phyloP scores from a whole-genome alignment of 345 rosid species.

The Dipteronia dyeriana region DNA sequence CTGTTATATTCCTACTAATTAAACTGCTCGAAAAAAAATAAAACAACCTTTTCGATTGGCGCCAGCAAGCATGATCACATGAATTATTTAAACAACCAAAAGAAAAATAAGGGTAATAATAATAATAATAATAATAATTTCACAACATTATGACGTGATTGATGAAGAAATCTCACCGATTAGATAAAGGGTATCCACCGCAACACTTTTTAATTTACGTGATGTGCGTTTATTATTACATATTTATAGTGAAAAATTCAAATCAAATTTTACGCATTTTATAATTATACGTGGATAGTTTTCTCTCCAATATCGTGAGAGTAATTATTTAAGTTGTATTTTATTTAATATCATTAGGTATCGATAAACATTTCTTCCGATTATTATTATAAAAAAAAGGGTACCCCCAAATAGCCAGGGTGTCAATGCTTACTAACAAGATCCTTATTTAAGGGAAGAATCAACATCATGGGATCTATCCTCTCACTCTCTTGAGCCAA shows the following conservation, averaged over 20 bases:
- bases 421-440: slow-evolving; percentile 24
- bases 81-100: too few species aligned
- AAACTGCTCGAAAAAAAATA: background rate
- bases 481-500: slow-evolving; percentile 8
- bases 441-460: slow-evolving; percentile 27
- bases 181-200: background rate
- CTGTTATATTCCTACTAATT: background rate
- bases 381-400: too few species aligned
- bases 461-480: slow-evolving; percentile 12
- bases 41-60: background rate
- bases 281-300: too few species aligned
- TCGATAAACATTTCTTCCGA: too few species aligned
- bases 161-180: background rate
- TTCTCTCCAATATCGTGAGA: too few species aligned
- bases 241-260: too few species aligned
- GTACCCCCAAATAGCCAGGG: slow-evolving; percentile 18
- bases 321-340: too few species aligned
- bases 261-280: too few species aligned
- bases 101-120: background rate
- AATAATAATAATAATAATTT: too few species aligned
- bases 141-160: background rate
- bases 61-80: background rate
- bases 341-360: too few species aligned
- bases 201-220: too few species aligned
- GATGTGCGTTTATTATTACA: too few species aligned